Evolutionary conservation across 2,329 filamentous ascomycete species (phyloP).

Genomic region (Penicillium sp.): DNA sequence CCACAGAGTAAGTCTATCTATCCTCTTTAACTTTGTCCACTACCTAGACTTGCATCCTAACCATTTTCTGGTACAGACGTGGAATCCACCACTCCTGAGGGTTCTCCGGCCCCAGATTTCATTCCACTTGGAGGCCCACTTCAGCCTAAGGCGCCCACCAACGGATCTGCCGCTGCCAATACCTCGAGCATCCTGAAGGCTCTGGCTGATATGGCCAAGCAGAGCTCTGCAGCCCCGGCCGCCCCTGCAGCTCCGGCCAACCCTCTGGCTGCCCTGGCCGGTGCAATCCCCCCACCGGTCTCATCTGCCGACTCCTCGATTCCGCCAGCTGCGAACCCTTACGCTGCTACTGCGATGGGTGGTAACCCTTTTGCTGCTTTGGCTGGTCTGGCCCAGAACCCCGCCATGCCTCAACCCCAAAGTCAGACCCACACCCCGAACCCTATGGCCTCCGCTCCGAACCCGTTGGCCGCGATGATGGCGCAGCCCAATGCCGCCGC

Average conservation of each 20-base stretch:
- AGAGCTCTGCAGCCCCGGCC: conserved; percentile 64
- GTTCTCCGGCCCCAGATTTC: conserved; percentile 55
- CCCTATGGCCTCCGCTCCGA: conserved; percentile 48
- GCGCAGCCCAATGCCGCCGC: conserved; percentile 43
- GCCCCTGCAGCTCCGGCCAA: conserved; percentile 48
- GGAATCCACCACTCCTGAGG: conserved; percentile 72
- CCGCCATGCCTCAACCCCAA: conserved; percentile 45
- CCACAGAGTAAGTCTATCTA: conserved; percentile 71
- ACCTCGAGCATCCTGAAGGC: conserved; percentile 75
- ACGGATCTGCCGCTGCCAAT: conserved; percentile 51
- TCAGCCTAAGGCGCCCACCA: conserved; percentile 29
- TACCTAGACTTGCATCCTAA: not conserved
- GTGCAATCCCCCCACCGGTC: conserved; percentile 52
- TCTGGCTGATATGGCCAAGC: conserved; percentile 79
- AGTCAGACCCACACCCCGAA: conserved; percentile 50
- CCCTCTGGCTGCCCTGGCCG: conserved; percentile 57
- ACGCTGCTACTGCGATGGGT: conserved; percentile 51
- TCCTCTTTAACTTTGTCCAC: conserved; percentile 19
- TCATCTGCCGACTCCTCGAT: conserved; percentile 57
- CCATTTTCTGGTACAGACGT: conserved; percentile 54
- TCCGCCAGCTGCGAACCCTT: conserved; percentile 62
- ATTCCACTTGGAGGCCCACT: conserved; percentile 43
- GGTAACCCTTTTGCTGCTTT: conserved; percentile 56
- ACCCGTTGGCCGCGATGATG: conserved; percentile 51
- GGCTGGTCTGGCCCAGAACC: conserved; percentile 44